Evolutionary conservation across 352 stramenopile species (phyloP).

Genomic region (Phytophthora fragariaefolia): DNA sequence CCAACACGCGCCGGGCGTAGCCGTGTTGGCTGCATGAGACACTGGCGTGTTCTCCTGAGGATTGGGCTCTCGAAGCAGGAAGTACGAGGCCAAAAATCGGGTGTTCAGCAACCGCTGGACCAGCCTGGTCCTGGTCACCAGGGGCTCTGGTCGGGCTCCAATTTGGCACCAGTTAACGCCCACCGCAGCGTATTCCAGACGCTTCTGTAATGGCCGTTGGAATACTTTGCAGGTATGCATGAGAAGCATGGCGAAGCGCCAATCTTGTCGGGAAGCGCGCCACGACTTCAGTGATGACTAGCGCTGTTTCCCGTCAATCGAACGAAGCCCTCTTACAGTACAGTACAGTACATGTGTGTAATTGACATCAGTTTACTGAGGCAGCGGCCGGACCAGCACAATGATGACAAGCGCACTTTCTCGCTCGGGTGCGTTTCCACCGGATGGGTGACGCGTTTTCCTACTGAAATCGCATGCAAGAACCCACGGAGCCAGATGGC

Average conservation of each 20-base stretch:
- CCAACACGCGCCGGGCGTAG: conserved; percentile 26
- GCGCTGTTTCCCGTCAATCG: too few relatives aligned
- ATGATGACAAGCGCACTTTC: conserved; percentile 20
- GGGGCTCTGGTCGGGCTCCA: too few relatives aligned
- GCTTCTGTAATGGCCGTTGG: background rate
- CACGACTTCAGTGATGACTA: conserved; percentile 8
- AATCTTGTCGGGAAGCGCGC: background rate
- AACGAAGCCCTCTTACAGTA: too few relatives aligned
- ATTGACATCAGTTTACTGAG: conserved; percentile 25
- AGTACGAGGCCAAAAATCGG: conserved; percentile 12
- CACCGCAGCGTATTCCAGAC: too few relatives aligned
- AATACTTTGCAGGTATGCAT: background rate
- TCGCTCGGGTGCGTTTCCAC: conserved; percentile 10
- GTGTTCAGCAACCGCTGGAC: too few relatives aligned
- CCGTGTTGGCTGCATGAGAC: conserved; percentile 31
- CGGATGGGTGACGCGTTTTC: conserved; percentile 28
- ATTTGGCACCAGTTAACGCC: too few relatives aligned
- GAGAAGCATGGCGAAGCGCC: too few relatives aligned
- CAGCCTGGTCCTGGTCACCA: too few relatives aligned
- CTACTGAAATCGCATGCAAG: conserved; percentile 33
- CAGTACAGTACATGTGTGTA: too few relatives aligned
- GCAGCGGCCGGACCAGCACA: conserved; percentile 17
- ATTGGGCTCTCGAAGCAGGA: conserved; percentile 25
- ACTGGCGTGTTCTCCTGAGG: conserved; percentile 22
- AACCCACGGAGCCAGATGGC: conserved; percentile 4